Conservation (phyloP, 371 early-diverging fungal species). For the Mucor saturninus region DNA sequence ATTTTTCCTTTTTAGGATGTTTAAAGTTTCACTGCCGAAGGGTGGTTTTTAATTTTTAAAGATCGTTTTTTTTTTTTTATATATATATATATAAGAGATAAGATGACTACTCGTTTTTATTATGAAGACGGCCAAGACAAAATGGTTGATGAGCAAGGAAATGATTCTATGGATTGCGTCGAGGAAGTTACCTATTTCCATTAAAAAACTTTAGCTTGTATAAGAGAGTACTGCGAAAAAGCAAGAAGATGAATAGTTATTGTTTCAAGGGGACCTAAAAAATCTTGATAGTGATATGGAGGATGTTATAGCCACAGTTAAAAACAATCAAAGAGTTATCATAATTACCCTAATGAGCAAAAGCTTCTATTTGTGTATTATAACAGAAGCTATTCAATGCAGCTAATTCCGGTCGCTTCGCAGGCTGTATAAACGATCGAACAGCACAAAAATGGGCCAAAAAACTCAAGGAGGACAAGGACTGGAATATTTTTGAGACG, state of each 20-base stretch:
- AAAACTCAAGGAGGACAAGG: too few relatives aligned
- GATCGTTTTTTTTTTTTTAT: too few relatives aligned
- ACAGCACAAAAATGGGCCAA: conserved; percentile 5
- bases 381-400: conserved; percentile 15
- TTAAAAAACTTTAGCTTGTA: too few relatives aligned
- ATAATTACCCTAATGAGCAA: conserved; percentile 20
- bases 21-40: too few relatives aligned
- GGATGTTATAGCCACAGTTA: conserved; percentile 9
- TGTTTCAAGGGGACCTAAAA: conserved; percentile 5
- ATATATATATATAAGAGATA: background rate
- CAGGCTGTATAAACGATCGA: conserved; percentile 14
- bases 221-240: too few relatives aligned
- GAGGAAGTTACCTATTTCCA: too few relatives aligned
- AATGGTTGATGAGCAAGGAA: too few relatives aligned
- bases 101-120: conserved; percentile 20
- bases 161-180: too few relatives aligned
- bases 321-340: conserved; percentile 11
- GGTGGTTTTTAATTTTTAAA: too few relatives aligned
- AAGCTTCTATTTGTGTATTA: conserved; percentile 22
- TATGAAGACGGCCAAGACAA: conserved; percentile 12
- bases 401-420: conserved; percentile 12
- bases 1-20: too few relatives aligned
- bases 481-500: too few relatives aligned
- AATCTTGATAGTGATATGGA: conserved; percentile 20
- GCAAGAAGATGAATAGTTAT: background rate